Evolutionary conservation across 2,329 filamentous ascomycete genomes (phyloP), one percentile per base, ranked within the genome.

Genomic region (Biscogniauxia sp.): DNA sequence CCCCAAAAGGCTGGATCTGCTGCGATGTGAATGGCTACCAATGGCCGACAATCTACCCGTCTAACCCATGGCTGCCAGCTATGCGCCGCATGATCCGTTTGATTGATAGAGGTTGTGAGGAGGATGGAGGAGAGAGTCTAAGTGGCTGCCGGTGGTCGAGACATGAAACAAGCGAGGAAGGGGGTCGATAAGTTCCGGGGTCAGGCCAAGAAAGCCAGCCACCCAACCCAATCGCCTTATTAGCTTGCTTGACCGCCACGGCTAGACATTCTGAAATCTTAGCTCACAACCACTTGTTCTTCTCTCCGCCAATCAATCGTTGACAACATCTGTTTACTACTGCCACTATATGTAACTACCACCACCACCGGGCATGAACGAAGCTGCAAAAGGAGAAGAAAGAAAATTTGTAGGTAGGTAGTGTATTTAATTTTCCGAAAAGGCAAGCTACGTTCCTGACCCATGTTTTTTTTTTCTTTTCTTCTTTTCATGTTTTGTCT

Each of bases 81-180:
- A 71, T 70, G 66, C 66, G 69, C 66, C 64, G 66, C 64, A 66
- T 67, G 64, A 66, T 68, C 63, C 67, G 66, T 69, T 64, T 61
- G 63, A 65, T 65, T 64, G 61, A 62, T 52, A 59, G 26, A 55
- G 63, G 59, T 60, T 58, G 37, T 45, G 55, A 61, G 57, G 60
- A 66, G 61, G 62, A 64, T 62, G 69, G 65, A 66, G 63, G 67
- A 66, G 58, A 59, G 57, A 61, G 68, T 65, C 60, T 61, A 65
- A 69, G 65, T 65, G 68, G 66, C 57, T 58, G 57, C 59, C 61
- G 61, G 62, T 56, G 63, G 52, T 64, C 63, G 51, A 65, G 62
- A 71, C 61, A 67, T 72, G 70, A 72, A 72, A 72, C 70, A 72
- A 68, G 66, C 65, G 67, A 69, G 64, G 61, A 63, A 66, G 65